phyloP scores from a whole-genome alignment of 164 flowering plant species.

The Warburgia ugandensis region DNA sequence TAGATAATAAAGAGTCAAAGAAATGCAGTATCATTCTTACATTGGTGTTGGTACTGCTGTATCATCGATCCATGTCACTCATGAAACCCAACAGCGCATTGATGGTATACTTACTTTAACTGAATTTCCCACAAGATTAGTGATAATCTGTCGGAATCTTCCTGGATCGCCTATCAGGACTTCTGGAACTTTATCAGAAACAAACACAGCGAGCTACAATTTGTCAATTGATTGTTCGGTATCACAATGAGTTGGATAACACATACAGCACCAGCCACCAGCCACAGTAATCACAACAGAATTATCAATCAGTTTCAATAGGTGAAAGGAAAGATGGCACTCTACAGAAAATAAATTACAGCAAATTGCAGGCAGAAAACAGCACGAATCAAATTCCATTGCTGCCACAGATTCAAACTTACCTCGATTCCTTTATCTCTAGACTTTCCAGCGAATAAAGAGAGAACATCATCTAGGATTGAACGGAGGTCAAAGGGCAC shows the following conservation, averaged over 20 bases:
- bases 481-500: conserved; percentile 72
- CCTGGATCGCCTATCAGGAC: conserved; percentile 88
- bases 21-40: background rate
- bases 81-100: too few species aligned
- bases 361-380: too few species aligned
- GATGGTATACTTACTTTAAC: conserved; percentile 75
- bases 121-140: conserved; percentile 92
- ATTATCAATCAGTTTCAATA: conserved; percentile 8
- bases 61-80: too few species aligned
- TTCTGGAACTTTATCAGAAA: conserved; percentile 86
- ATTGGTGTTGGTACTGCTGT: too few species aligned
- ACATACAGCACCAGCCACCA: background rate
- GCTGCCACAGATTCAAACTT: conserved; percentile 6
- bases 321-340: too few species aligned
- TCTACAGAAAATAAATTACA: too few species aligned
- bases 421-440: conserved; percentile 85
- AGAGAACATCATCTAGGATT: conserved; percentile 82
- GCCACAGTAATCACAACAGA: conserved; percentile 10
- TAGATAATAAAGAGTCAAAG: background rate
- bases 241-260: conserved; percentile 4
- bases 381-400: too few species aligned
- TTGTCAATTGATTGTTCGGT: conserved; percentile 22
- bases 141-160: conserved; percentile 82
- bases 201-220: conserved; percentile 75
- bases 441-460: conserved; percentile 79